phyloP scores from a whole-genome alignment of 2,329 filamentous ascomycete species.

The Phaeoacremonium minimum region DNA sequence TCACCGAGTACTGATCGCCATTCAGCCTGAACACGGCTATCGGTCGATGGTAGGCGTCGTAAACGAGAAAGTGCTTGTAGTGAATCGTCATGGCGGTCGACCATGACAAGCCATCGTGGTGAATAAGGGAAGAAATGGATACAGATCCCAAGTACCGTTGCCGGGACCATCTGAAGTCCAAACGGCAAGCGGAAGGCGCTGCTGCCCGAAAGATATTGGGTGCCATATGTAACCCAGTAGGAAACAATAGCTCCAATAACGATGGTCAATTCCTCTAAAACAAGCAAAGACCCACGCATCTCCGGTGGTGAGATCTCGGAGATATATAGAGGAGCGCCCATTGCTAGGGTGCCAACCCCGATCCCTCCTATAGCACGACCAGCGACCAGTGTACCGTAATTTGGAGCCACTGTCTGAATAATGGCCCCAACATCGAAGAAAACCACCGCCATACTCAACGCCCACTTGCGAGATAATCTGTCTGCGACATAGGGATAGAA shows the following conservation, averaged over 20 bases:
- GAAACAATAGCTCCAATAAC: constrained; percentile 10
- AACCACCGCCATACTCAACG: constrained; percentile 27
- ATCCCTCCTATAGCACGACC: constrained; percentile 41
- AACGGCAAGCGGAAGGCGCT: constrained; percentile 13
- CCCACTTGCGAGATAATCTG: constrained; percentile 48
- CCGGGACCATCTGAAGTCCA: constrained; percentile 13
- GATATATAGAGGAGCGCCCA: constrained; percentile 31
- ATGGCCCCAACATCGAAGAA: constrained; percentile 23
- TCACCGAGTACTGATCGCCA: constrained; percentile 21
- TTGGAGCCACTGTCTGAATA: constrained; percentile 19
- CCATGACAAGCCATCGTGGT: constrained; percentile 20
- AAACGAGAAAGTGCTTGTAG: constrained; percentile 14
- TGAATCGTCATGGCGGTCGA: constrained; percentile 17
- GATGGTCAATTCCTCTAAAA: constrained; percentile 11
- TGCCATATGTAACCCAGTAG: constrained; percentile 14
- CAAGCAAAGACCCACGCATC: constrained; percentile 9
- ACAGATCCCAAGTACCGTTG: constrained; percentile 8
- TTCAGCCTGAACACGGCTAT: constrained; percentile 17
- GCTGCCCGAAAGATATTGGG: constrained; percentile 16
- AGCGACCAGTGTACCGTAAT: constrained; percentile 28
- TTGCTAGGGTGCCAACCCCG: constrained; percentile 41
- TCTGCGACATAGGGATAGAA: constrained; percentile 54
- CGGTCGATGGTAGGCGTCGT: constrained; percentile 13
- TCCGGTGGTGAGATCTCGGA: constrained; percentile 18
- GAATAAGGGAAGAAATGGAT: constrained; percentile 12